Evolutionary conservation across 2,329 filamentous ascomycete species (phyloP), one percentile per base, ranked within the genome.

Genomic region (Epichloe scottii): DNA sequence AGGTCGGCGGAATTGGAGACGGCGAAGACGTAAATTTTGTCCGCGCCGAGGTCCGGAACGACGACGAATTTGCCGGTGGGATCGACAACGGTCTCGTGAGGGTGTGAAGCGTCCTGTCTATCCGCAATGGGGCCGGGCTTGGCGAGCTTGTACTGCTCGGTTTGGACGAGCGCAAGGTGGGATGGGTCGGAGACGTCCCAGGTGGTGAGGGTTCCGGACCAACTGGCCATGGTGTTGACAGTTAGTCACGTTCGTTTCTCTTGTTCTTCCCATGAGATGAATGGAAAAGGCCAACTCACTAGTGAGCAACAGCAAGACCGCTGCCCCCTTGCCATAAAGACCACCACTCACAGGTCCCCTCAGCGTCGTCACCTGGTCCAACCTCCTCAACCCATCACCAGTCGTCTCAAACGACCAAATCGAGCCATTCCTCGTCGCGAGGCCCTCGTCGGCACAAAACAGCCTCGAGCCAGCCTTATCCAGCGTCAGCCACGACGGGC

Each of bases 41-140:
- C 84, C 51, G 76, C 72, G 40, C 84, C 80, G 5, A 89, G 71
- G 57, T 87, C 84, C 1, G 83, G 82, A 8, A 81, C 74, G 8
- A 86, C 59, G 30, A 86, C 58, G 63, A 77, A 87, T n/a, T 70
- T 59, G 5, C 75, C 77, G 2, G 78, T 83, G 6, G 83, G 84
- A 61, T 87, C 84, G 35, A 83, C 61, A 48, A 84, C 62, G n/a
- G 77, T 74, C 60, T 84, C 68, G 64, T 87, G 83, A 17, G 82
- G 81, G 60, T 84, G 80, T 3, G 82, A 69, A 6, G 72, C 69
- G 41, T 77, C 70, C 64, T 85, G 79, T 48, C 77, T 75, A 5
- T 65, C 61, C 2, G 67, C 61, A 50, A 67, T 61, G 35, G 69
- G 59, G 1, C 70, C 69, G 4, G 68, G 65, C 7, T 63, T 58